These are phyloP conservation scores for Nakaseomyces uthaithaninus DNA, from an alignment of 1,139 yeast species.

Conservation along the genomic window DNA sequence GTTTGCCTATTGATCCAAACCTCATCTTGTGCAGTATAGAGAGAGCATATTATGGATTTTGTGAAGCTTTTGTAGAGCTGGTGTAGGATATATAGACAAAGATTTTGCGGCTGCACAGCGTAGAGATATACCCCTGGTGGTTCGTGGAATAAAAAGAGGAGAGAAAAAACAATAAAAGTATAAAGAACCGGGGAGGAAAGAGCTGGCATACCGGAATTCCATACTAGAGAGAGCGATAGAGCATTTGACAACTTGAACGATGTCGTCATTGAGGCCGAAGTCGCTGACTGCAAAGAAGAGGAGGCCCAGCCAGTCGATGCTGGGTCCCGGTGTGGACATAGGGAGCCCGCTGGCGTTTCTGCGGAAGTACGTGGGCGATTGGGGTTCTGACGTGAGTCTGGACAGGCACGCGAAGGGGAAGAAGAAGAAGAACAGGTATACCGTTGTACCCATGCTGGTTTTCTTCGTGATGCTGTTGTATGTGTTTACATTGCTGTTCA, in stretches of 20 bases:
- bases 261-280: slow-evolving; percentile 4
- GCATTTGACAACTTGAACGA: too few species aligned
- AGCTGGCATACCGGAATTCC: too few species aligned
- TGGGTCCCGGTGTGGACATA: background rate
- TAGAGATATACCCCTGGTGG: too few species aligned
- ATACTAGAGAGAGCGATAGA: too few species aligned
- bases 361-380: background rate
- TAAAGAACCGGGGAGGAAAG: too few species aligned
- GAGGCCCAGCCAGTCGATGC: slow-evolving; percentile 1
- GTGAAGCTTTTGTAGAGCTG: too few species aligned
- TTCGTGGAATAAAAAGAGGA: background rate
- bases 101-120: too few species aligned
- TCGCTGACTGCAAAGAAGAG: slow-evolving; percentile 4
- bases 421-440: slow-evolving; percentile 4
- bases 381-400: background rate
- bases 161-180: background rate
- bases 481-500: background rate
- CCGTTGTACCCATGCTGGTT: slow-evolving; percentile 5
- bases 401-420: background rate
- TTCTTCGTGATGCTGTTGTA: slow-evolving; percentile 3
- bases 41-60: too few species aligned
- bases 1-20: too few species aligned
- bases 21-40: too few species aligned
- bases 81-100: too few species aligned
- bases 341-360: slow-evolving; percentile 1